Evolutionary conservation across 73 alveolate species (phyloP), one percentile per base, ranked within the genome.

Genomic region (Paramecium bursaria): DNA sequence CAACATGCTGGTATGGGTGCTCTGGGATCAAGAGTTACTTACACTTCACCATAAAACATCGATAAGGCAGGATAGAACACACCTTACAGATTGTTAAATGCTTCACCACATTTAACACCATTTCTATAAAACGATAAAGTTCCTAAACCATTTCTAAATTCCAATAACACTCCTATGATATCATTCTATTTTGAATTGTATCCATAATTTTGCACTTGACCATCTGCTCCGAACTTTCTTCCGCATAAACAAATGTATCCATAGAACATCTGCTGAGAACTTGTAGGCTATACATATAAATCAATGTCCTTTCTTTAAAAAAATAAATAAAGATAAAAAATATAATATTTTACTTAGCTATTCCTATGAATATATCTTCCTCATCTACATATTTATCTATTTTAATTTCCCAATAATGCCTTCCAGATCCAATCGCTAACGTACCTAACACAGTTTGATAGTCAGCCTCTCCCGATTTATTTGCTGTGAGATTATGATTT

Each of bases 311-410:
- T 74, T 26, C 73, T n/a, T n/a, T 46, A 35, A 39, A 15, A 31
- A 15, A 4, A 67, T 19, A 9, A 35, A 0, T 67, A n/a, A 39
- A 39, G 11, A 39, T 7, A 7, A 39, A n/a, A n/a, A n/a, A n/a
- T n/a, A n/a, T n/a, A 39, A 7, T 15, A 39, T 7, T 42, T 21
- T 67, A 67, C 82, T 47, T 67, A 4, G 86, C 91, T 25, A 85
- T 87, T 48, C 91, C 91, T 26, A 85, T 49, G 50, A 85, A 75
- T 26, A 85, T 48, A 3, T 85, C 91, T 47, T 85, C 91, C 50
- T 85, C 91, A n/a, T 85, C 88, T 1, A 85, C 89, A 50, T 35
- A 48, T 30, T 49, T 55, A 25, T 85, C 90, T 0, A 85, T 46
- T 33, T 76, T 85, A 17, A 85, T 75, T 30, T 75, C 91, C 91